These are phyloP conservation scores for Populus hybrid DNA, from an alignment of 441 rosid species.

Conservation along the genomic window DNA sequence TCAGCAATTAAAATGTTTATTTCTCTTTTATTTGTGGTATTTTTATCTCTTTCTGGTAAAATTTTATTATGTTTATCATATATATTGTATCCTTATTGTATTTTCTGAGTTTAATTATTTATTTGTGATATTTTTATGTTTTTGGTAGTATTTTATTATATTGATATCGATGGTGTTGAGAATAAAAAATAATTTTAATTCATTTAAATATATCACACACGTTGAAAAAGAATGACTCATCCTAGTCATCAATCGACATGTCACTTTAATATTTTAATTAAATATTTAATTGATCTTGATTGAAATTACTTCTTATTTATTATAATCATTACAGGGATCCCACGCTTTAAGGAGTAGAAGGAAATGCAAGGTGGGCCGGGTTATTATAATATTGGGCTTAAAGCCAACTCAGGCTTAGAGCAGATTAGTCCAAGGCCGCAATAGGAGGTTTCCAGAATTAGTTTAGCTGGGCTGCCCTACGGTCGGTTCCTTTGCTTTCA, in stretches of 20 bases:
- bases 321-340: neutral
- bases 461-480: neutral
- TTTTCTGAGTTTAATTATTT: neutral
- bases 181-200: too few relatives aligned
- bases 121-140: neutral
- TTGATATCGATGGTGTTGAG: neutral
- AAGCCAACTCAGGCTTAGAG: too few relatives aligned
- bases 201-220: neutral
- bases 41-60: too few relatives aligned
- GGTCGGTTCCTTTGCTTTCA: neutral
- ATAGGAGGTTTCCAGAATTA: too few relatives aligned
- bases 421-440: neutral
- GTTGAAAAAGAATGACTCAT: neutral
- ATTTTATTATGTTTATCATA: neutral
- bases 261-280: too few relatives aligned
- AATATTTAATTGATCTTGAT: neutral
- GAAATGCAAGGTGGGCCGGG: neutral
- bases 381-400: neutral
- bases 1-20: neutral
- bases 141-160: too few relatives aligned
- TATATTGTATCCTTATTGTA: neutral
- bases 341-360: neutral
- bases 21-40: neutral
- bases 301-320: neutral
- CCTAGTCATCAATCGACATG: neutral